These are phyloP conservation scores for Cutaneotrichosporon sp. DNA, from an alignment of 1,284 basidiomycete species.

Conservation along the genomic window DNA sequence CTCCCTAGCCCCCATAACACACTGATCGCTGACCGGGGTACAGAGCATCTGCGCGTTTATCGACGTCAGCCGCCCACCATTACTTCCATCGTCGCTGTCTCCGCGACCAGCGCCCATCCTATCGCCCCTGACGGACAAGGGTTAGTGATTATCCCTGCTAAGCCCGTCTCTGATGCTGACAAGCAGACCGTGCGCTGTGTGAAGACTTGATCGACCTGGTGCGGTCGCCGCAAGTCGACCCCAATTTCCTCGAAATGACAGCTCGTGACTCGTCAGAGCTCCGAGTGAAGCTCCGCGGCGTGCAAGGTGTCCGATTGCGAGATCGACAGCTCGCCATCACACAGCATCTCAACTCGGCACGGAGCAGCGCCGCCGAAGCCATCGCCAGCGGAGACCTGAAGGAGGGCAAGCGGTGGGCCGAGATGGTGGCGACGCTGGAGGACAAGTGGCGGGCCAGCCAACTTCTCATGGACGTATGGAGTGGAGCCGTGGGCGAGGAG, in stretches of 20 bases:
- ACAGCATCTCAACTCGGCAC: neutral
- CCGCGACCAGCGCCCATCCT: constrained; percentile 71
- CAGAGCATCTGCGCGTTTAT: constrained; percentile 77
- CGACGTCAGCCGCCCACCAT: constrained; percentile 73
- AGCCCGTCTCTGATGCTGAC: neutral
- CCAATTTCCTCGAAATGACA: constrained; percentile 56
- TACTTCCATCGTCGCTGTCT: constrained; percentile 49
- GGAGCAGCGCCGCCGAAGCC: neutral
- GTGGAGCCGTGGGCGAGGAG: constrained; percentile 37
- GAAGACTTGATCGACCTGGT: constrained; percentile 63
- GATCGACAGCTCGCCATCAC: constrained; percentile 55
- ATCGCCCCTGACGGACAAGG: constrained; percentile 76
- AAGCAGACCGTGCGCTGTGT: constrained; percentile 3
- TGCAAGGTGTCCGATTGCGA: constrained; percentile 55
- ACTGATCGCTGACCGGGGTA: too few relatives aligned
- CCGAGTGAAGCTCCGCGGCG: constrained; percentile 32
- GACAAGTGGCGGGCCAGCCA: constrained; percentile 52
- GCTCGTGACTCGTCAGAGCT: constrained; percentile 50
- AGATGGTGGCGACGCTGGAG: constrained; percentile 53
- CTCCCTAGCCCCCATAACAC: too few relatives aligned
- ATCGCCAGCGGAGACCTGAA: neutral
- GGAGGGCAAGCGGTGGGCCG: neutral
- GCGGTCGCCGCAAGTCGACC: constrained; percentile 60
- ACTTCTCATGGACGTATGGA: constrained; percentile 50
- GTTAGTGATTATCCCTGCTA: constrained; percentile 44